A percentile compares a stretch with the other conserved stretches of the same genome.
Conservation (phyloP, 352 stramenopile genomes). For the Phytophthora multivora region DNA sequence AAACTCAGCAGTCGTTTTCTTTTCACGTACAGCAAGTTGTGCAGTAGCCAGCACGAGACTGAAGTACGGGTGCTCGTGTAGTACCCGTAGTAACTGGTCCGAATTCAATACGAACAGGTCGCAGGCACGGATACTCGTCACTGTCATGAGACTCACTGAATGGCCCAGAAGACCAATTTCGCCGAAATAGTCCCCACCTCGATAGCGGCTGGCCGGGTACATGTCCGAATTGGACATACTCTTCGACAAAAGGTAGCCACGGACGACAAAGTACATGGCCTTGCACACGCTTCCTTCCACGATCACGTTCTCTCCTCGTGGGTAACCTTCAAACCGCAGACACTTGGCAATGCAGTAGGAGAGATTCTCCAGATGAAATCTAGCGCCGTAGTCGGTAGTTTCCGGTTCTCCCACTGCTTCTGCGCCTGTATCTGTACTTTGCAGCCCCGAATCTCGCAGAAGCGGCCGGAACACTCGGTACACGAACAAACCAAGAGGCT, state of each 20-base stretch:
- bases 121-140: slow-evolving; percentile 58
- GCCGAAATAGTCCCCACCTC: slow-evolving; percentile 61
- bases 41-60: slow-evolving; percentile 48
- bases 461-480: slow-evolving; percentile 50
- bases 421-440: slow-evolving; percentile 7
- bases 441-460: slow-evolving; percentile 17
- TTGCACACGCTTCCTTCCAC: slow-evolving; percentile 66
- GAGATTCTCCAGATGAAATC: slow-evolving; percentile 30
- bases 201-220: slow-evolving; percentile 54
- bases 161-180: slow-evolving; percentile 58
- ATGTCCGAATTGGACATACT: slow-evolving; percentile 50
- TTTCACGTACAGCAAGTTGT: slow-evolving; percentile 39
- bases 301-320: slow-evolving; percentile 56
- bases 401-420: not conserved
- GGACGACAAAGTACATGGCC: slow-evolving; percentile 75
- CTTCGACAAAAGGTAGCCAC: slow-evolving; percentile 56
- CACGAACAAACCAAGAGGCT: slow-evolving; percentile 50
- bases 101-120: slow-evolving; percentile 66
- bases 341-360: slow-evolving; percentile 48
- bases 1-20: slow-evolving; percentile 41
- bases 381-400: not conserved
- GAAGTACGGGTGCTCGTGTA: slow-evolving; percentile 50
- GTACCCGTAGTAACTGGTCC: slow-evolving; percentile 46
- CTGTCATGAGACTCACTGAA: slow-evolving; percentile 56
- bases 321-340: slow-evolving; percentile 70